Evolutionary conservation across 345 rosid species (phyloP), one percentile per base, ranked within the genome.

Genomic region (Hibiscus trionum): DNA sequence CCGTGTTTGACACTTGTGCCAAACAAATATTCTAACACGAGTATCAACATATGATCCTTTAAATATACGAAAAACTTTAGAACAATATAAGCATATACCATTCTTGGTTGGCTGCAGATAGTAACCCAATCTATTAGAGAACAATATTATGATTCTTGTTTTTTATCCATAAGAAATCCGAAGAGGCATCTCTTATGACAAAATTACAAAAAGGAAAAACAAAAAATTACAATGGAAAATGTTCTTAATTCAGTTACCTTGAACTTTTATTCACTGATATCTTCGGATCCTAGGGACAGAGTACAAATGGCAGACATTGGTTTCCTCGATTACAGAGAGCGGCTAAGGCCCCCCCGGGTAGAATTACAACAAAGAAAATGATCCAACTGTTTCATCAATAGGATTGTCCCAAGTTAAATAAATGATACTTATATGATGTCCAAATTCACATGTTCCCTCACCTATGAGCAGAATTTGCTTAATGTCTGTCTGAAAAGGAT

Each of bases 201-300:
- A 10, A 57, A 21, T 17, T 19, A 19, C 12, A 19, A 21, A 57
- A 24, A 24, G 5, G 7, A 58, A 26, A 26, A 26, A 2, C 4
- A 19, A 53, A 19, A 17, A 7, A 53, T 21, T 53, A 37, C 42
- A 39, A 7, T 10, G 65, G 47, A 6, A 26, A 61, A 50, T 47
- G 12, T 50, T 12, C 35, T 52, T 61, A 50, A 29, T 62, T 55
- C 59, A 69, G 75, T 47, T 70, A 70, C 64, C 61, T 4, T 76
- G 58, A 77, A 57, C 55, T 66, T 73, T 55, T 16, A 73, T 39
- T 74, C 53, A 31, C 39, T 70, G 65, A 74, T 62, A 59, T 26
- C 72, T 56, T 58, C 3, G 47, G 63, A 62, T 7, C 65, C 71
- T 46, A 55, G 49, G 57, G 66, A 73, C 72, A 55, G 67, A 67